These are phyloP conservation scores for Aspergillus chevalieri DNA, from an alignment of 2,329 filamentous ascomycete genomes.

Conservation along the genomic window DNA sequence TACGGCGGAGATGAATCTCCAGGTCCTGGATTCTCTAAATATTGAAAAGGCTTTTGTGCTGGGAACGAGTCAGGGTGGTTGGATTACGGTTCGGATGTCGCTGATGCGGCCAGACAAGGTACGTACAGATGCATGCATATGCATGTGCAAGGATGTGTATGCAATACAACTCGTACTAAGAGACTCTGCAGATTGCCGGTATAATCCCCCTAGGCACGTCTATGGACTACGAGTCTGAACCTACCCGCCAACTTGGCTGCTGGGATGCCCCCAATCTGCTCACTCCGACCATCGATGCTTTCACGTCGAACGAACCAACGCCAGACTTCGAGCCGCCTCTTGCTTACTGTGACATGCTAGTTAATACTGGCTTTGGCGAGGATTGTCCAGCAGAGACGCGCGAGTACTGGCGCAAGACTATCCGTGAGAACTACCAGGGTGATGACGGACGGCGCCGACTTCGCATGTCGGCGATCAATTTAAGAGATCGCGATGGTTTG, in stretches of 20 bases:
- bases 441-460: slow-evolving; percentile 44
- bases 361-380: slow-evolving; percentile 44
- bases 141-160: background rate
- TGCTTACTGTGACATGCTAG: slow-evolving; percentile 41
- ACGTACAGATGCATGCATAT: background rate
- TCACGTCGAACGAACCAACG: slow-evolving; percentile 34
- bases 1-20: slow-evolving; percentile 47
- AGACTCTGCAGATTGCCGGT: slow-evolving; percentile 38
- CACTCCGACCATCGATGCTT: slow-evolving; percentile 32
- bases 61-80: slow-evolving; percentile 51
- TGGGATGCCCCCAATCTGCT: slow-evolving; percentile 41
- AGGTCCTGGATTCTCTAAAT: slow-evolving; percentile 48
- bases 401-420: slow-evolving; percentile 41
- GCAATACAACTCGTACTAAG: background rate
- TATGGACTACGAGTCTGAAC: slow-evolving; percentile 44
- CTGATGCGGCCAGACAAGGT: slow-evolving; percentile 46
- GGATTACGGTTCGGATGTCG: slow-evolving; percentile 49
- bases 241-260: slow-evolving; percentile 41
- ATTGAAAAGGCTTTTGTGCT: slow-evolving; percentile 43
- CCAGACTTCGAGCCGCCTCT: slow-evolving; percentile 39
- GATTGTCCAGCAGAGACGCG: slow-evolving; percentile 30
- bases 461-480: slow-evolving; percentile 46
- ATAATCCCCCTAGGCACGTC: slow-evolving; percentile 50
- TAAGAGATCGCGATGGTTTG: slow-evolving; percentile 45
- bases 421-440: slow-evolving; percentile 43